A percentile compares a stretch with the other conserved stretches of the same genome.
phyloP scores from a whole-genome alignment of 371 early-diverging fungal genomes.

The Mortierella sp. region DNA sequence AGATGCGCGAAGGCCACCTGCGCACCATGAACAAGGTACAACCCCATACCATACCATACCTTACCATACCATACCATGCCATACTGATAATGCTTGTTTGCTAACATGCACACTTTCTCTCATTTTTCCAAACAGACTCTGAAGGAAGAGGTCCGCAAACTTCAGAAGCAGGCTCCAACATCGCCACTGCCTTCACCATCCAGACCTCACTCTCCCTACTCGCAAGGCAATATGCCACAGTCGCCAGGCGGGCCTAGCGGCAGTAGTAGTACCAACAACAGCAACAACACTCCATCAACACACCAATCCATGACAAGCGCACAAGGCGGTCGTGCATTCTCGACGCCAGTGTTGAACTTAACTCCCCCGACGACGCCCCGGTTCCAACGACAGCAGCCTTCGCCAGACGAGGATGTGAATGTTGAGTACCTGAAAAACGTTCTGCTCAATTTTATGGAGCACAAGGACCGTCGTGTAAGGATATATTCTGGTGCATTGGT shows the following conservation, averaged over 20 bases:
- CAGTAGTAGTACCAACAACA: background rate
- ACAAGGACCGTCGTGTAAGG: slow-evolving; percentile 74
- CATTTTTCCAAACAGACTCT: slow-evolving; percentile 57
- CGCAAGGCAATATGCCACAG: slow-evolving; percentile 11
- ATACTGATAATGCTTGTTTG: no score
- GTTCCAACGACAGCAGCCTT: slow-evolving; percentile 25
- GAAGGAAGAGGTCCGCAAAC: slow-evolving; percentile 69
- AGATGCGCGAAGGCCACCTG: slow-evolving; percentile 69
- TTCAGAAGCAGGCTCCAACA: slow-evolving; percentile 19
- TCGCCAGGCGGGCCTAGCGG: slow-evolving; percentile 15
- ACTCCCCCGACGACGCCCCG: slow-evolving; percentile 38
- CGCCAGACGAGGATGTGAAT: slow-evolving; percentile 65
- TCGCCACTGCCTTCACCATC: slow-evolving; percentile 38
- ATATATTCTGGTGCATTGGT: no score
- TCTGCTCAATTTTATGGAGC: slow-evolving; percentile 87
- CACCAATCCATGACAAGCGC: slow-evolving; percentile 2
- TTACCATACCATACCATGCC: no score
- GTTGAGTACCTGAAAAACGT: slow-evolving; percentile 88
- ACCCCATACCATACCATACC: no score
- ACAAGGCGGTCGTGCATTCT: slow-evolving; percentile 12
- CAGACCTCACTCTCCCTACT: slow-evolving; percentile 19
- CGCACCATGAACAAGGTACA: slow-evolving; percentile 75
- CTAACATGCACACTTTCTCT: background rate
- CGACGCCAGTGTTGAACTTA: slow-evolving; percentile 14
- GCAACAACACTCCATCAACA: slow-evolving; percentile 1